Evolutionary conservation across 2,329 filamentous ascomycete species (phyloP).

Genomic region (Paecilomyces sp.): DNA sequence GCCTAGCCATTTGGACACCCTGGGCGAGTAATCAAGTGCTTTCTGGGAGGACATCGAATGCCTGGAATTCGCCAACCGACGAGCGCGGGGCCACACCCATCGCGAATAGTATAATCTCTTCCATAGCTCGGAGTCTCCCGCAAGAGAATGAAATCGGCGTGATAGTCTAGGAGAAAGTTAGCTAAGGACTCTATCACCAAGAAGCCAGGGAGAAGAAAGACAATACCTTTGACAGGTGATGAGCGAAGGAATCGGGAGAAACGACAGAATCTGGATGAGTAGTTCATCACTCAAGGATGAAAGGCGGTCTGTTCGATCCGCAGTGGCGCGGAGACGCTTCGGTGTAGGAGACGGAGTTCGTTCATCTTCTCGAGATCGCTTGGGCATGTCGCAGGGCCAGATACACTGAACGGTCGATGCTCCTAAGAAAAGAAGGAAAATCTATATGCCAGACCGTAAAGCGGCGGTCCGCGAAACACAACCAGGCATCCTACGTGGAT

Average conservation of each 20-base stretch:
- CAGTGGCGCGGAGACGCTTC: conserved; percentile 39
- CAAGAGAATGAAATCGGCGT: conserved; percentile 63
- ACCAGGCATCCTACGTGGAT: neutral
- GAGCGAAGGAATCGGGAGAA: conserved; percentile 63
- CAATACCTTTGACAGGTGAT: conserved; percentile 54
- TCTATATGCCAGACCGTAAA: neutral
- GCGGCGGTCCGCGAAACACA: neutral
- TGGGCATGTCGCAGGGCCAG: conserved; percentile 20
- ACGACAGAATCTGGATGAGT: conserved; percentile 73
- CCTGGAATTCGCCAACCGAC: conserved; percentile 63
- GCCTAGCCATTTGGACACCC: conserved; percentile 54
- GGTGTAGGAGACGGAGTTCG: conserved; percentile 14
- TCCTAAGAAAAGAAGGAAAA: neutral
- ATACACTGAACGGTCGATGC: neutral
- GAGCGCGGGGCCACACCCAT: conserved; percentile 75
- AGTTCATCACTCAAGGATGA: conserved; percentile 80
- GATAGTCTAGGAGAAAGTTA: conserved; percentile 41
- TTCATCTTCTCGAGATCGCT: conserved; percentile 19
- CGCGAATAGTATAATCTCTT: conserved; percentile 79
- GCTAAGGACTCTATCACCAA: neutral
- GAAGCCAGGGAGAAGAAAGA: neutral
- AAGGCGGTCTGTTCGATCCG: conserved; percentile 49
- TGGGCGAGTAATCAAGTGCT: conserved; percentile 46
- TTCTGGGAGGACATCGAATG: conserved; percentile 28
- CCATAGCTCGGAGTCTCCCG: conserved; percentile 83